phyloP scores from a whole-genome alignment of 1,284 basidiomycete genomes.

The Ceratobasidium sp. region DNA sequence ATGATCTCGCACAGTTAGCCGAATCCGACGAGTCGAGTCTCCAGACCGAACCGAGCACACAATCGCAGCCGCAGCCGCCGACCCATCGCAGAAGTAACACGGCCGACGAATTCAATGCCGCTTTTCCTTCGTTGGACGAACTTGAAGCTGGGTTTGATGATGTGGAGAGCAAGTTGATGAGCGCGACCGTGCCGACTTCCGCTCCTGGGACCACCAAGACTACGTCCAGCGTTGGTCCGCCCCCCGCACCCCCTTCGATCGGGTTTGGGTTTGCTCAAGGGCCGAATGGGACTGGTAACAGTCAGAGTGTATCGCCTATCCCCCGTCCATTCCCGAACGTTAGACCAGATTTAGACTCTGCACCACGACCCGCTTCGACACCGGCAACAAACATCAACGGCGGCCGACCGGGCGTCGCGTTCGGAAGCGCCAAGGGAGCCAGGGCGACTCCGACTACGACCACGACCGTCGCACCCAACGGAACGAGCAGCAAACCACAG shows the following conservation, averaged over 20 bases:
- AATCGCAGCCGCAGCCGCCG: not conserved
- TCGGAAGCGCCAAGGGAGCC: conserved; percentile 6
- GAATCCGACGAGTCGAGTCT: not conserved
- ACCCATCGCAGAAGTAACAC: not conserved
- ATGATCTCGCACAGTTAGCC: conserved; percentile 1
- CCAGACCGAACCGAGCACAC: not conserved
- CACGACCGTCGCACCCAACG: not conserved
- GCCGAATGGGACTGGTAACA: not conserved
- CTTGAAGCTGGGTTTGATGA: conserved; percentile 34
- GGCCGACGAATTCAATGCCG: conserved; percentile 14
- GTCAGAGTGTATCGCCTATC: conserved; percentile 11
- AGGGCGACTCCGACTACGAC: conserved; percentile 6
- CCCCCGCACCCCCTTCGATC: conserved; percentile 7
- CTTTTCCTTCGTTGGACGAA: conserved; percentile 36
- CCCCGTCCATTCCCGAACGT: conserved; percentile 29
- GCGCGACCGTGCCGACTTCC: not conserved
- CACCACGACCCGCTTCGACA: conserved; percentile 32
- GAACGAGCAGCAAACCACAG: conserved; percentile 26
- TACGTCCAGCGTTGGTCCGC: not conserved
- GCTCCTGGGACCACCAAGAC: not conserved
- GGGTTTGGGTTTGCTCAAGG: conserved; percentile 12
- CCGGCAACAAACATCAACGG: conserved; percentile 17
- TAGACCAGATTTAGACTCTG: conserved; percentile 19
- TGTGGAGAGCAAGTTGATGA: conserved; percentile 9
- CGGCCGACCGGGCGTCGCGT: not conserved